phyloP scores from a whole-genome alignment of 2,329 filamentous ascomycete species.

The Davidsoniella eucalypti region DNA sequence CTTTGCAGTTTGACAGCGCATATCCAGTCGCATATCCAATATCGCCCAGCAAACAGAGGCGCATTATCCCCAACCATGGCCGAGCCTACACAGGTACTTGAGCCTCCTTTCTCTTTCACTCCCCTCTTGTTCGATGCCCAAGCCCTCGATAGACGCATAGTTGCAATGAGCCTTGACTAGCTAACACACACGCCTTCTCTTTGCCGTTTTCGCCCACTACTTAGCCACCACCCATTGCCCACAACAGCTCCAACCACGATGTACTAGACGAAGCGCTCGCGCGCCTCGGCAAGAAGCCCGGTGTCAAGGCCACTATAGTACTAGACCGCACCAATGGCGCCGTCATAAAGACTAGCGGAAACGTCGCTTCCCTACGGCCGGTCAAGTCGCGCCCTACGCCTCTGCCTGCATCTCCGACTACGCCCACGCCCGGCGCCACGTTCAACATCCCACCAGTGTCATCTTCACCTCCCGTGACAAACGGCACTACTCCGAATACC shows the following conservation, averaged over 20 bases:
- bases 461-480: conserved; percentile 14
- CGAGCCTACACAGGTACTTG: conserved; percentile 10
- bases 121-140: too few species aligned
- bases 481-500: conserved; percentile 18
- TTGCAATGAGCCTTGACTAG: not conserved
- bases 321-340: conserved; percentile 55
- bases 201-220: not conserved
- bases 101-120: not conserved
- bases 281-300: conserved; percentile 59
- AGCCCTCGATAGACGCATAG: not conserved
- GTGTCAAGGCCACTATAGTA: conserved; percentile 62
- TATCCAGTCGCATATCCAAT: too few species aligned
- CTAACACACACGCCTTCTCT: not conserved
- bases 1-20: not conserved
- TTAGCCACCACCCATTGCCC: not conserved
- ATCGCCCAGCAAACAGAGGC: too few species aligned
- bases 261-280: conserved; percentile 48
- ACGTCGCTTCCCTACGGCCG: conserved; percentile 39
- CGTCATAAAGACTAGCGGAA: conserved; percentile 59
- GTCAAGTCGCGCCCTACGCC: conserved; percentile 13
- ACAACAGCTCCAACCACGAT: conserved; percentile 28
- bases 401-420: conserved; percentile 11
- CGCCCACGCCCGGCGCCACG: conserved; percentile 23
- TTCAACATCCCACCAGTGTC: conserved; percentile 21
- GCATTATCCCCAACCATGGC: conserved; percentile 4